Evolutionary conservation across 192 early-diverging fungal genomes (phyloP).

Genomic region (Podila epigama): DNA sequence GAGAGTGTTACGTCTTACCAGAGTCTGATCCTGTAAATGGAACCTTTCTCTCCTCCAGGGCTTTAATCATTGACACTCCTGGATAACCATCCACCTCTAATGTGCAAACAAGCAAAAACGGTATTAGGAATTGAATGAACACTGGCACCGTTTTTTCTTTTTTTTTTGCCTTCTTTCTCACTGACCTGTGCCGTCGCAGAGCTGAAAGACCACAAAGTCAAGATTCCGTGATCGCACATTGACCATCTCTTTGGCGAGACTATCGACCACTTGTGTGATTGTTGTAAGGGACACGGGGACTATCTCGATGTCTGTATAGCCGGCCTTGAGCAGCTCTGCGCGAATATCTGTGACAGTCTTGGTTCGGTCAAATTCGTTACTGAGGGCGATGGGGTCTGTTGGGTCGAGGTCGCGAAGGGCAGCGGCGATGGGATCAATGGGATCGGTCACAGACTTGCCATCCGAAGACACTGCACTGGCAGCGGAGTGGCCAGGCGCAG

Average conservation of each 20-base stretch:
- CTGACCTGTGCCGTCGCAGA: constrained; percentile 41
- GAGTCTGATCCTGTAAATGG: constrained; percentile 24
- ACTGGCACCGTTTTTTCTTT: not conserved
- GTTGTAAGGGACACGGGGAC: constrained; percentile 11
- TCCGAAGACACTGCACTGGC: not conserved
- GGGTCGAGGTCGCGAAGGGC: not conserved
- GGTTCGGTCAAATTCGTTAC: constrained; percentile 24
- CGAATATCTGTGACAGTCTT: constrained; percentile 4
- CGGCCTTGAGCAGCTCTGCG: constrained; percentile 5
- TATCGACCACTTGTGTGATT: constrained; percentile 3
- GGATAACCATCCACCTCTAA: constrained; percentile 31
- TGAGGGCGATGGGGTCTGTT: constrained; percentile 19
- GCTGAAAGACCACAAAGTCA: constrained; percentile 34
- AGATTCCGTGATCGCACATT: not conserved
- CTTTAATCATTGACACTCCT: constrained; percentile 23
- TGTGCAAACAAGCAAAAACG: not conserved
- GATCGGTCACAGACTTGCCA: not conserved
- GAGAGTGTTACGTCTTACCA: constrained; percentile 1
- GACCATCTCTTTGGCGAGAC: constrained; percentile 17
- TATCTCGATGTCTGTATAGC: constrained; percentile 16
- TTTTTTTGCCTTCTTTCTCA: not conserved
- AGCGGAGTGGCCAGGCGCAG: not conserved
- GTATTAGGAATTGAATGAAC: not conserved
- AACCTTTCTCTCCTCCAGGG: constrained; percentile 11
- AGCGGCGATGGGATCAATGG: not conserved